Evolutionary conservation across 108 stramenopile species (phyloP), one percentile per base, ranked within the genome.

Genomic region (Halocafeteria seosinensis): DNA sequence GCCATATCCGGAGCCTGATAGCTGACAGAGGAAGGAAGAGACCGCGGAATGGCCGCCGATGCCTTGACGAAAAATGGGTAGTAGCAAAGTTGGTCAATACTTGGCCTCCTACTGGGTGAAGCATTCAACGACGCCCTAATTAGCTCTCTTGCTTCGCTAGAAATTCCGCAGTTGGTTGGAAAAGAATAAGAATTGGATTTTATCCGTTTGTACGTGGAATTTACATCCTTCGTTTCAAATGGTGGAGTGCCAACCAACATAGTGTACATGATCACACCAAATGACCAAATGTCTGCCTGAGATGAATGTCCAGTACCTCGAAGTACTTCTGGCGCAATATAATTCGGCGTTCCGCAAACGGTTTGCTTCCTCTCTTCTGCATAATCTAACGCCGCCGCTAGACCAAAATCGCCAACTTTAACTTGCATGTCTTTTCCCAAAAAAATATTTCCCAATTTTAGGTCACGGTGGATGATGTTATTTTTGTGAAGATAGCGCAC

Each of bases 311-410:
- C 66, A 8, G 23, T 4, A 5, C 85, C 81, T 42, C 91, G 84
- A 37, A 98, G 88, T 1, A 99, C 87, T 68, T 99, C 97, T 0
- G 97, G 97, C 0, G 97, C 97, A 65, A 99, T 94, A 76, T 99
- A 99, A 76, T 99, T 96, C 37, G 97, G 97, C 26, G 97, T 99
- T 8, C 97, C 97, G 67, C 97, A 99, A 37, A 99, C 89, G 9
- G 97, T 99, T 63, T 85, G 79, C 26, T 90, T 80, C 60, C 89
- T 85, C 66, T 94, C 93, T 30, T 85, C 85, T 24, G 74, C 68
- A 66, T 83, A 65, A 21, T 78, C 76, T 35, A 98, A 75, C 67
- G 84, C 76, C 23, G 90, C 57, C 17, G 94, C 97, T 26, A 99
- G 86, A 13, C 97, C 97, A 47, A 99, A 87, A 77, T 99, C 97